Base-by-base conservation (phyloP, 805 yeast species). In the Wickerhamiella shivajii region DNA sequence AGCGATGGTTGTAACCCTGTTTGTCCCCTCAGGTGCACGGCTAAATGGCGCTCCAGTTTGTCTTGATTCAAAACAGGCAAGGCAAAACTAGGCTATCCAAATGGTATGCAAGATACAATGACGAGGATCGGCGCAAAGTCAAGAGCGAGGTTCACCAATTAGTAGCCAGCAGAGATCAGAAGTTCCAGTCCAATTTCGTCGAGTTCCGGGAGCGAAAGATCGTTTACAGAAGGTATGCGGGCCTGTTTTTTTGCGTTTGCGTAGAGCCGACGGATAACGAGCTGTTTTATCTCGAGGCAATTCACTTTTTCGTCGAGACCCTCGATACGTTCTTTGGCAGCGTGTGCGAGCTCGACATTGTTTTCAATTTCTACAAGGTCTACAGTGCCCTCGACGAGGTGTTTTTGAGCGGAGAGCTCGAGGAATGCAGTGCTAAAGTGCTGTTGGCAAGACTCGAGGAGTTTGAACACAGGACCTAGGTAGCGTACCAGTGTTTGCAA, bases 301-400 rank as follows among this genome's bases (percentile, higher is more conserved):
- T 87, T 24, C 97, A 87, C 50, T 60, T 85, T 34, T 70, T 87
- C 41, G 96, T 87, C 13, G 95, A 90, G 56, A 71, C 83, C 6
- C 59, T 87, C 36, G 97, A 87, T 53, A 64, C 74, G 9, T 81
- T 75, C 52, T 87, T 87, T 48, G 77, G 83, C 43, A 83, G 75
- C 47, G 97, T 87, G 6, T 85, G 96, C 57, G 96, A 87, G 56
- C 64, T 87, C 44, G 97, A 87, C 52, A 65, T 90, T 37, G 92
- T 90, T 14, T 90, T 85, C 61, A 83, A 84, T 55, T 87, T 87
- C 56, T 75, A 76, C 61, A 81, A 77, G 53, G 74, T 81, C 9
- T 80, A 84, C 53, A 64, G 69, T 35, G 77, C 84, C 6, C 53
- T 90, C 39, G 96, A 90, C 52, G 95, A 85, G 54, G 66, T 90